Percentiles rank a stretch among this genome's conserved stretches.
phyloP scores from a whole-genome alignment of 2,329 filamentous ascomycete genomes.

The Pseudogymnoascus sp. region DNA sequence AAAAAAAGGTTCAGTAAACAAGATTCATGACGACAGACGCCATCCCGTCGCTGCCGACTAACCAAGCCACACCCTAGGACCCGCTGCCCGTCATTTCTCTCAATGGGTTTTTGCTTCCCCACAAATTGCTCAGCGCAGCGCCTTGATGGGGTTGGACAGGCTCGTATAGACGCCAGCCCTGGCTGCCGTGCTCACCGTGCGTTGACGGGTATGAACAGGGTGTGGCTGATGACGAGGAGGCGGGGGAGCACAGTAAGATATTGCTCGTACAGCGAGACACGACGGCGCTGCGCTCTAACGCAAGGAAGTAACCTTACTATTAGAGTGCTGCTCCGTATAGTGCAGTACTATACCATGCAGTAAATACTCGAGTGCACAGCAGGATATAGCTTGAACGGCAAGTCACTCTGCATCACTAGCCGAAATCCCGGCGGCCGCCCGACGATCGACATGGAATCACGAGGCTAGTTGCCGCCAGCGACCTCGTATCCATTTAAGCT shows the following conservation, averaged over 20 bases:
- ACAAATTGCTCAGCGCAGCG: background rate
- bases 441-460: background rate
- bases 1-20: background rate
- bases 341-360: too few relatives aligned
- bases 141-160: background rate
- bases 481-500: slow-evolving; percentile 1
- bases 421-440: background rate
- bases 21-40: background rate
- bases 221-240: background rate
- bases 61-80: background rate
- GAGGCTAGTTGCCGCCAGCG: background rate
- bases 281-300: background rate
- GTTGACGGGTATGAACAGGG: background rate
- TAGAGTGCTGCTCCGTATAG: background rate
- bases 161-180: background rate
- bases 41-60: too few relatives aligned
- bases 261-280: background rate
- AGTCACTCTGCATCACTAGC: background rate
- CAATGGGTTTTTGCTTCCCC: background rate
- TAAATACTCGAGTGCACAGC: too few relatives aligned
- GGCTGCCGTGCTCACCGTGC: background rate
- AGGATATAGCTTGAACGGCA: background rate
- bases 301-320: background rate
- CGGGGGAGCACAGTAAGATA: background rate
- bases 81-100: background rate